phyloP scores from a whole-genome alignment of 805 yeast genomes.

The Myxozyma sirexii region DNA sequence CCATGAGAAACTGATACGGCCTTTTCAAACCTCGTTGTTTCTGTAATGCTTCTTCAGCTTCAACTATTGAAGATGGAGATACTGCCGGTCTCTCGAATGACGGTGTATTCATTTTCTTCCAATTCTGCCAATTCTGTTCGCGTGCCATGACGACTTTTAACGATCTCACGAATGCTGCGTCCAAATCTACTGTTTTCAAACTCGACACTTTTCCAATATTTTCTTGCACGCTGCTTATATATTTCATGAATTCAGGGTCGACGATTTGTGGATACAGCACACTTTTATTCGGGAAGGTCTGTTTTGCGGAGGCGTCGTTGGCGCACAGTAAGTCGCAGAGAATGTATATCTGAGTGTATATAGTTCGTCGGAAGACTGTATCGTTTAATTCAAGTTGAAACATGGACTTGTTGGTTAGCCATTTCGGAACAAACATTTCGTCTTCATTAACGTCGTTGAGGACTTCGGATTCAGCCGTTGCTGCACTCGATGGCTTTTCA shows the following conservation, averaged over 20 bases:
- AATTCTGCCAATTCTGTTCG: conserved; percentile 41
- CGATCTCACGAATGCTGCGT: conserved; percentile 25
- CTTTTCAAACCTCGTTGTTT: conserved; percentile 33
- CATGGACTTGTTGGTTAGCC: conserved; percentile 42
- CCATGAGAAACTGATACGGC: conserved; percentile 40
- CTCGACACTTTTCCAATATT: neutral
- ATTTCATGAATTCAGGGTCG: conserved; percentile 29
- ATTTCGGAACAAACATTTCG: conserved; percentile 40
- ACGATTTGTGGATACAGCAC: conserved; percentile 34
- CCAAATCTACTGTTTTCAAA: conserved; percentile 25
- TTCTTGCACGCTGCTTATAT: conserved; percentile 24
- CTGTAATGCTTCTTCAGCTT: conserved; percentile 6
- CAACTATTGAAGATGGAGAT: conserved; percentile 3
- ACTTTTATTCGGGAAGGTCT: conserved; percentile 28
- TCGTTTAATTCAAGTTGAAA: conserved; percentile 43
- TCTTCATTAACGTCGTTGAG: neutral
- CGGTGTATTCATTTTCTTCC: conserved; percentile 43
- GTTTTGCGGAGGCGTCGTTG: neutral
- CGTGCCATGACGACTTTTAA: conserved; percentile 32
- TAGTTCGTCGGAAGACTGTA: conserved; percentile 39
- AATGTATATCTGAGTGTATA: conserved; percentile 39
- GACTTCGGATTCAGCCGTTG: neutral
- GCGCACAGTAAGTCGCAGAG: conserved; percentile 37
- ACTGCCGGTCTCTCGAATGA: conserved; percentile 34
- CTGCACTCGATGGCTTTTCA: neutral